phyloP scores from a whole-genome alignment of 352 stramenopile species.

The Pythium aquatile region DNA sequence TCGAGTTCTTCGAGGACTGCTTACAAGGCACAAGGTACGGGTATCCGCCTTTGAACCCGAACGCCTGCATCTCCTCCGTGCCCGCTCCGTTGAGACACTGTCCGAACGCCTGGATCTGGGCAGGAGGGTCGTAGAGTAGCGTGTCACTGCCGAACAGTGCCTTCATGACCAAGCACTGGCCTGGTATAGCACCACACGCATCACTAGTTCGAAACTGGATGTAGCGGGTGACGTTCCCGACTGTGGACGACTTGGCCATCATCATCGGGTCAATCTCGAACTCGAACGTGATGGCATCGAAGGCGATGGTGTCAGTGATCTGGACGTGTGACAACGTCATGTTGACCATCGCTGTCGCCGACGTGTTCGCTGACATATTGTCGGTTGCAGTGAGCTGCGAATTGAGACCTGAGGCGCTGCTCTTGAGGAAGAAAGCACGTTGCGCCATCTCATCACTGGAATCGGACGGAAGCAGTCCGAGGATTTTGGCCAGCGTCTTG shows the following conservation, averaged over 20 bases:
- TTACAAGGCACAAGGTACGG: neutral
- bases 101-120: neutral
- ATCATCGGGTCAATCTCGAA: conserved; percentile 2
- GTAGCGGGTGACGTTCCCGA: neutral
- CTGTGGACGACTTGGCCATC: neutral
- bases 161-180: neutral
- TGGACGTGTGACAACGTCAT: conserved; percentile 15
- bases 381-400: neutral
- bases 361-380: too few relatives aligned
- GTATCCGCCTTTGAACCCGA: too few relatives aligned
- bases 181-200: neutral
- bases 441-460: neutral
- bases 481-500: neutral
- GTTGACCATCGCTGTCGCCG: neutral
- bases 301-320: neutral
- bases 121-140: neutral
- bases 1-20: neutral
- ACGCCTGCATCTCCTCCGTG: neutral
- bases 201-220: neutral
- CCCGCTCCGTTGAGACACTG: neutral
- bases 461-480: neutral
- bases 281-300: conserved; percentile 5
- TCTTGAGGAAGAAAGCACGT: conserved; percentile 4
- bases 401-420: neutral
- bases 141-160: neutral